Percentiles rank a stretch among this genome's conserved stretches.
These are phyloP conservation scores for Phalaenopsis equestris DNA, from an alignment of 106 monocot genomes.

Conservation along the genomic window DNA sequence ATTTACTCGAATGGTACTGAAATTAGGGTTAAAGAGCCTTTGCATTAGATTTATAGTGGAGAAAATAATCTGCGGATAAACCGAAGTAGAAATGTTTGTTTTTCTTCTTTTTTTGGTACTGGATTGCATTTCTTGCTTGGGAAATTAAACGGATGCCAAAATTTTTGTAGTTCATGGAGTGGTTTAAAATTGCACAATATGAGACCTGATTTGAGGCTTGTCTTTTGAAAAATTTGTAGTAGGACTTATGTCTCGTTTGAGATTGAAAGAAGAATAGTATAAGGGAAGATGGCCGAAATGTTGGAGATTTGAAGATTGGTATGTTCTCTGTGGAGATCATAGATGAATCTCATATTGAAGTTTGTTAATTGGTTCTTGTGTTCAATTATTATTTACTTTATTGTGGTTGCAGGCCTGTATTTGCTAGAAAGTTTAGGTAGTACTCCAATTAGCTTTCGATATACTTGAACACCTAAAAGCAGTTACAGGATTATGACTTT, in stretches of 20 bases:
- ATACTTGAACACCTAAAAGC: background rate
- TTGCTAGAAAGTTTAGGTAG: background rate
- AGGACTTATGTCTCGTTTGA: background rate
- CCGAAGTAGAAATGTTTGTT: background rate
- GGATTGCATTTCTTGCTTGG: background rate
- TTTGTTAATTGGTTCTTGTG: background rate
- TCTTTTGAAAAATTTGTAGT: too few relatives aligned
- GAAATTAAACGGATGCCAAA: background rate
- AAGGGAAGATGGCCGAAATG: background rate
- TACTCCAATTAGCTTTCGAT: background rate
- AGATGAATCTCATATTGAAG: background rate
- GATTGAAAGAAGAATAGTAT: background rate
- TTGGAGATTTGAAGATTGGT: too few relatives aligned
- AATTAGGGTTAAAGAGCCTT: background rate
- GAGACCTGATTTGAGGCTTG: too few relatives aligned
- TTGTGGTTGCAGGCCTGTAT: background rate
- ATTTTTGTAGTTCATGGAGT: background rate
- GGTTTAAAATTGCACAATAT: too few relatives aligned
- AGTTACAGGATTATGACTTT: background rate
- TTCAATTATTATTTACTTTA: background rate
- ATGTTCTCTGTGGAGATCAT: too few relatives aligned
- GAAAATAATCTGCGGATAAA: background rate
- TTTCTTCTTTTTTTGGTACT: background rate
- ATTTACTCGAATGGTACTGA: background rate
- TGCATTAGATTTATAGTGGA: background rate